phyloP scores from a whole-genome alignment of 306 rosid genomes.

The Prunus campanulata region DNA sequence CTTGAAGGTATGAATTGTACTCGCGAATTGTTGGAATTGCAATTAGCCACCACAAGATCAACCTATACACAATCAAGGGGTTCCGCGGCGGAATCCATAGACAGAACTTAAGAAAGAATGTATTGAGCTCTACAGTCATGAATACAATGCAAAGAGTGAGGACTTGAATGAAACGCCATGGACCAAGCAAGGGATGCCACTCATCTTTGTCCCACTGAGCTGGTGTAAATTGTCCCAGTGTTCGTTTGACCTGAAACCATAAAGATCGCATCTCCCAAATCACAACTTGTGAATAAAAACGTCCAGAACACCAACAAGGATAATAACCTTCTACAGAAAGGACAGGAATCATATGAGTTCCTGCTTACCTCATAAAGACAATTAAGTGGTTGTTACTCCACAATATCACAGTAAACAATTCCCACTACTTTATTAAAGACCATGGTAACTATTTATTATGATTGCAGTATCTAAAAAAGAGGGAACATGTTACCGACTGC shows the following conservation, averaged over 20 bases:
- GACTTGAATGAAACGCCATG: constrained; percentile 98
- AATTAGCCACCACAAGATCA: constrained; percentile 96
- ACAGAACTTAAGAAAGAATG: constrained; percentile 92
- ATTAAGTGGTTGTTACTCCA: too few relatives aligned
- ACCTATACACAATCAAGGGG: constrained; percentile 81
- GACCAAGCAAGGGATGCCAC: constrained; percentile 98
- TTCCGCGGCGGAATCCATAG: constrained; percentile 96
- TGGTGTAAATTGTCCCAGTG: constrained; percentile 89
- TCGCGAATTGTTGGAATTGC: constrained; percentile 98
- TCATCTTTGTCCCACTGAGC: constrained; percentile 99
- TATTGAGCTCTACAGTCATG: constrained; percentile 95
- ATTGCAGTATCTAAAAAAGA: neutral
- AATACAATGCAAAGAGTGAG: constrained; percentile 77
- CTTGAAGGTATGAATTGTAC: constrained; percentile 96
- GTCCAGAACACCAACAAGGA: neutral
- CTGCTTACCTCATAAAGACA: too few relatives aligned
- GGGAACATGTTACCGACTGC: neutral
- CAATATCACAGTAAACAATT: too few relatives aligned
- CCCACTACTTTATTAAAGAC: neutral
- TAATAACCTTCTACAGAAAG: neutral
- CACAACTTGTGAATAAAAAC: neutral
- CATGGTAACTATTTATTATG: neutral
- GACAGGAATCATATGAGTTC: neutral
- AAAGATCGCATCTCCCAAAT: neutral
- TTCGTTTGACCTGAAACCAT: constrained; percentile 72